Evolutionary conservation across 305 asterid genomes (phyloP).

Genomic region (Stenogyne calaminthoides): DNA sequence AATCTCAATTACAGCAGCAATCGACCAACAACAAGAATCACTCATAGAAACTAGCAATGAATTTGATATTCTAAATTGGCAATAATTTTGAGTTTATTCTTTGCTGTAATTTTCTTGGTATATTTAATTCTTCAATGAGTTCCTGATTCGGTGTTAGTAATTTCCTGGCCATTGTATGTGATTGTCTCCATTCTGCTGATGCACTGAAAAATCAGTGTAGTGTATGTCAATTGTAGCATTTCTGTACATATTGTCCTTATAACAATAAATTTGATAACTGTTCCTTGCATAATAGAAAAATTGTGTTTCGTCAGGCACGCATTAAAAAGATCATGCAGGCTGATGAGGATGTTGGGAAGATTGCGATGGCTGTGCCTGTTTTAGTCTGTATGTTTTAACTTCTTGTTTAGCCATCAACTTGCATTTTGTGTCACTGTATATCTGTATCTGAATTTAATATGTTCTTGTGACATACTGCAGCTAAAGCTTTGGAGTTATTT

Average conservation of each 20-base stretch:
- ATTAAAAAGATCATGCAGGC: slow-evolving; percentile 98
- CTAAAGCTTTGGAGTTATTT: slow-evolving; percentile 96
- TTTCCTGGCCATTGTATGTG: background rate
- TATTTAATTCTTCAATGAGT: background rate
- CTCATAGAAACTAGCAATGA: background rate
- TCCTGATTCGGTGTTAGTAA: slow-evolving; percentile 14
- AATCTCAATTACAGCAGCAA: slow-evolving; percentile 6
- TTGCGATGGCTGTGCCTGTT: slow-evolving; percentile 97
- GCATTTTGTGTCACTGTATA: slow-evolving; percentile 2
- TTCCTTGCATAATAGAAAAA: slow-evolving; percentile 21
- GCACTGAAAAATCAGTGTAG: slow-evolving; percentile 4
- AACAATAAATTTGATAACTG: slow-evolving; percentile 13
- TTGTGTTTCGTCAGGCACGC: slow-evolving; percentile 69
- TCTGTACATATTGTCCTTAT: background rate
- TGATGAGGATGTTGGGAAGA: slow-evolving; percentile 98
- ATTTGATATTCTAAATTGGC: background rate
- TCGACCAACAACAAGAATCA: background rate
- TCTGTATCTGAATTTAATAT: slow-evolving; percentile 24
- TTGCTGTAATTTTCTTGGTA: slow-evolving; percentile 3
- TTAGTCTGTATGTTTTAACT: slow-evolving; percentile 71
- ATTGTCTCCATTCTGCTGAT: slow-evolving; percentile 8
- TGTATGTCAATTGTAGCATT: slow-evolving; percentile 13
- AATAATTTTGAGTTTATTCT: background rate
- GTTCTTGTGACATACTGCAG: slow-evolving; percentile 49
- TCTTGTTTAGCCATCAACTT: slow-evolving; percentile 20